Evolutionary conservation across 352 stramenopile species (phyloP), one percentile per base, ranked within the genome.

Genomic region (Phytophthora constricta): DNA sequence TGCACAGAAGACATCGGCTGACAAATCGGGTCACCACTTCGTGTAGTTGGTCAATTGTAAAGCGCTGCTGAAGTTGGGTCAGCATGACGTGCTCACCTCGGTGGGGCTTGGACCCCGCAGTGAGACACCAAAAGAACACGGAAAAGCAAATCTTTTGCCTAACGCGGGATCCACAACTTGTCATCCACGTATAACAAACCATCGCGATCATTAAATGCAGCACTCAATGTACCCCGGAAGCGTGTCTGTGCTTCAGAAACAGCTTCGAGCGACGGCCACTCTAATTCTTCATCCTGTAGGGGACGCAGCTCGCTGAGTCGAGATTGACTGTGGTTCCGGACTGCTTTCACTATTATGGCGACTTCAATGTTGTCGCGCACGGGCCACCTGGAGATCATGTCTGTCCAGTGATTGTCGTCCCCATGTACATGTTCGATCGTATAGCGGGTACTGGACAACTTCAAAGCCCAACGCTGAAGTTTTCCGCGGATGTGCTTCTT

Each of bases 401-500:
- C 49, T n/a, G 49, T 28, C 31, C 49, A 57, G 31, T 33, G 28
- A 19, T 57, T 57, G 22, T 43, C 31, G n/a, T 43, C 33, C 4
- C 49, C 20, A 46, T 16, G 4, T 3, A 57, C 33, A 28, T 68
- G 65, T 14, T 62, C 27, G 39, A 73, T 73, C 4, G 42, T 22
- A 42, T 73, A 68, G 17, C 22, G 46, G n/a, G 42, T 54, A 2
- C 37, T 43, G 10, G 19, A 17, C 5, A 68, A 54, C n/a, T 56
- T 49, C n/a, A 55, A 27, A 9, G 58, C 52, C 45, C 65, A 73
- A 14, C 53, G 58, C 23, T 48, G 43, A 8, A 73, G 42, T 49
- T 65, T 74, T 14, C 51, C 19, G 5, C 60, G 50, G 1, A 62
- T 8, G 25, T 70, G 41, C 14, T 61, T 50, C 13, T 76, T 71